phyloP scores from a whole-genome alignment of 2,329 filamentous ascomycete genomes.

The Emericellopsis atlantica region DNA sequence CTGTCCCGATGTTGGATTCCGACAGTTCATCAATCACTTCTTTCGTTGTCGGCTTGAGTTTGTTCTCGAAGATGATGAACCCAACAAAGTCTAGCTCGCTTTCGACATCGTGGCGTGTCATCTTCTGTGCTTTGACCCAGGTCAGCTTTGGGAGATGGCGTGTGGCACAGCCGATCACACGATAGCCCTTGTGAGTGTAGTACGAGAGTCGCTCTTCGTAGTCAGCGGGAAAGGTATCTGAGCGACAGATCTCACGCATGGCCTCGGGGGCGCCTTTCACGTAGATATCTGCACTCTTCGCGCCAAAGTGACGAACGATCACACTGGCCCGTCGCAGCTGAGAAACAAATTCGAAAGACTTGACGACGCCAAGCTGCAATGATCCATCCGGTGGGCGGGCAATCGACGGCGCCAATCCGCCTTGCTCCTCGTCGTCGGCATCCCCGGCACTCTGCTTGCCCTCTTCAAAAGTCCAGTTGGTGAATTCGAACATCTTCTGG shows the following conservation, averaged over 20 bases:
- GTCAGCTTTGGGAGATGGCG: constrained; percentile 79
- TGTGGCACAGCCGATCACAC: constrained; percentile 89
- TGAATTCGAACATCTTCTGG: constrained; percentile 98
- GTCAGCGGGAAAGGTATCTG: constrained; percentile 73
- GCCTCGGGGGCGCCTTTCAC: constrained; percentile 96
- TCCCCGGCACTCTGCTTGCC: constrained; percentile 56
- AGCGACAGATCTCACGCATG: constrained; percentile 83
- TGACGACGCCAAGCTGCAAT: constrained; percentile 81
- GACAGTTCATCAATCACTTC: constrained; percentile 71
- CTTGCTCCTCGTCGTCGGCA: constrained; percentile 61
- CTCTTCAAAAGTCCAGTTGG: constrained; percentile 84
- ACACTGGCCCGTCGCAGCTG: constrained; percentile 87
- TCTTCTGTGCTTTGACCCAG: constrained; percentile 91
- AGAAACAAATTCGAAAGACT: constrained; percentile 89
- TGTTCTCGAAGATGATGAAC: constrained; percentile 98
- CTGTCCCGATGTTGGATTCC: constrained; percentile 70
- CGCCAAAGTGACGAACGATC: constrained; percentile 77
- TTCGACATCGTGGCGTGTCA: constrained; percentile 78
- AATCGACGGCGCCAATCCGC: constrained; percentile 72
- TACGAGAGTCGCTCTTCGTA: constrained; percentile 81
- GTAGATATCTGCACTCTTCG: constrained; percentile 73
- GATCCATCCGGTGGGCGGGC: constrained; percentile 63
- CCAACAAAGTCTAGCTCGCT: constrained; percentile 75
- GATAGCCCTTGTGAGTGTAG: constrained; percentile 92
- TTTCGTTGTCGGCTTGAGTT: constrained; percentile 79